Evolutionary conservation across 257 asterid species (phyloP).

Genomic region (Craterostigma plantagineum): DNA sequence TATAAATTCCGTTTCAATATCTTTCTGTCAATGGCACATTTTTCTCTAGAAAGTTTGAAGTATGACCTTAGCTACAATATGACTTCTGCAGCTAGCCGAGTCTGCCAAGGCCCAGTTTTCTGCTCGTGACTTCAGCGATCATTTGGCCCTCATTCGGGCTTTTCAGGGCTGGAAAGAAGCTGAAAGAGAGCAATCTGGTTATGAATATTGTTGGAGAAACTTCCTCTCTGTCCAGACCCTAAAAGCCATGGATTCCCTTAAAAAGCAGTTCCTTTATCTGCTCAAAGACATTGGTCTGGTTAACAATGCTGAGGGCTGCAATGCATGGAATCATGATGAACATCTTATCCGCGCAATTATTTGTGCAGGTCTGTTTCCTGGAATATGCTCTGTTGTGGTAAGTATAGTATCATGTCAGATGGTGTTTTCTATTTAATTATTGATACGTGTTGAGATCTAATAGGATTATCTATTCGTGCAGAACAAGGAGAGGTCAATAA

Average conservation of each 20-base stretch:
- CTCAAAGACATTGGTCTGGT: slow-evolving; percentile 75
- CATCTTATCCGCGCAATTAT: slow-evolving; percentile 92
- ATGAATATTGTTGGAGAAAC: slow-evolving; percentile 95
- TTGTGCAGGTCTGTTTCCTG: slow-evolving; percentile 94
- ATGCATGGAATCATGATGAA: slow-evolving; percentile 75
- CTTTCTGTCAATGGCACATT: too few species aligned
- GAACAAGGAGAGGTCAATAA: slow-evolving; percentile 92
- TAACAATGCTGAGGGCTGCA: slow-evolving; percentile 35
- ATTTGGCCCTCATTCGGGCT: slow-evolving; percentile 99
- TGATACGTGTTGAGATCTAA: neutral
- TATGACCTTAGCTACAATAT: too few species aligned
- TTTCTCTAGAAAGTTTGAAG: too few species aligned
- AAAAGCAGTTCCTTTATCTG: slow-evolving; percentile 77
- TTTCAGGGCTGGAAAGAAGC: slow-evolving; percentile 99
- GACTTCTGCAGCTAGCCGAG: slow-evolving; percentile 60
- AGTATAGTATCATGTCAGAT: slow-evolving; percentile 11
- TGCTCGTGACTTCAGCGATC: slow-evolving; percentile 96
- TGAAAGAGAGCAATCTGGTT: slow-evolving; percentile 91
- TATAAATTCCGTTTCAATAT: too few species aligned
- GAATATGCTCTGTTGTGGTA: slow-evolving; percentile 90
- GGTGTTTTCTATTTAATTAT: neutral
- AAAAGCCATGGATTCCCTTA: slow-evolving; percentile 89
- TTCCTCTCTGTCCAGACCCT: slow-evolving; percentile 92
- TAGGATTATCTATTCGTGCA: slow-evolving; percentile 19
- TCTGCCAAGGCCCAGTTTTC: slow-evolving; percentile 91